A percentile compares a stretch with the other conserved stretches of the same genome.
These are phyloP conservation scores for Fusarium sp. DNA, from an alignment of 2,329 filamentous ascomycete species.

Conservation along the genomic window DNA sequence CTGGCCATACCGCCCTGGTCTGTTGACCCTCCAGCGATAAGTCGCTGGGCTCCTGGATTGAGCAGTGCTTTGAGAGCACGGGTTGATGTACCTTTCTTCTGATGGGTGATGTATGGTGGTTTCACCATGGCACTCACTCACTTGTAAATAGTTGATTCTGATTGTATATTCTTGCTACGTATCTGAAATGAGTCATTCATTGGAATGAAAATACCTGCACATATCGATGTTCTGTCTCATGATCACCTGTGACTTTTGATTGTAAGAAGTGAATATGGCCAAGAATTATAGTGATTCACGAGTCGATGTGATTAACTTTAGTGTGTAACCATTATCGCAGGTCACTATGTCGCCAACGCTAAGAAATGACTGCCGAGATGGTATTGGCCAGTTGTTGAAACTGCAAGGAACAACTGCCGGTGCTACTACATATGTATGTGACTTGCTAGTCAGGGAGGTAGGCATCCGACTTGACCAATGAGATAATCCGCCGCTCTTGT, in stretches of 20 bases:
- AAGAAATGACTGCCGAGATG: too few species aligned
- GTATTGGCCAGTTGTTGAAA: too few species aligned
- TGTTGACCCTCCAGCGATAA: constrained; percentile 17
- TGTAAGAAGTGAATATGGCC: neutral
- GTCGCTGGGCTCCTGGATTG: neutral
- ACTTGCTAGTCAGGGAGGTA: too few species aligned
- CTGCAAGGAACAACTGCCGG: too few species aligned
- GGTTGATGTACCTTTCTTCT: neutral
- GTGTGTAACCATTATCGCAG: too few species aligned
- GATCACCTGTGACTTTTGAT: neutral
- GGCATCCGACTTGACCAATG: too few species aligned
- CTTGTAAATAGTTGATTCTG: constrained; percentile 21
- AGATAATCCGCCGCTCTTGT: too few species aligned
- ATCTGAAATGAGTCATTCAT: constrained; percentile 4
- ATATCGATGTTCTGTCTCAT: neutral
- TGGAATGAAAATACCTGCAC: constrained; percentile 11
- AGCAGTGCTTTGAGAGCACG: neutral
- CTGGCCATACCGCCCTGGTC: constrained; percentile 20
- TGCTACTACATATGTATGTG: too few species aligned
- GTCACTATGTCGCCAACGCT: too few species aligned
- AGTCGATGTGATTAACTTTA: too few species aligned
- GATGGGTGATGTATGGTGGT: constrained; percentile 1
- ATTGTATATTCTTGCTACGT: constrained; percentile 15
- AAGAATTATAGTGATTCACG: too few species aligned
- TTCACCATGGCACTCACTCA: constrained; percentile 9